Base-by-base conservation (phyloP, 108 stramenopile genomes). In the Pseudonitzschia delicatissima region DNA sequence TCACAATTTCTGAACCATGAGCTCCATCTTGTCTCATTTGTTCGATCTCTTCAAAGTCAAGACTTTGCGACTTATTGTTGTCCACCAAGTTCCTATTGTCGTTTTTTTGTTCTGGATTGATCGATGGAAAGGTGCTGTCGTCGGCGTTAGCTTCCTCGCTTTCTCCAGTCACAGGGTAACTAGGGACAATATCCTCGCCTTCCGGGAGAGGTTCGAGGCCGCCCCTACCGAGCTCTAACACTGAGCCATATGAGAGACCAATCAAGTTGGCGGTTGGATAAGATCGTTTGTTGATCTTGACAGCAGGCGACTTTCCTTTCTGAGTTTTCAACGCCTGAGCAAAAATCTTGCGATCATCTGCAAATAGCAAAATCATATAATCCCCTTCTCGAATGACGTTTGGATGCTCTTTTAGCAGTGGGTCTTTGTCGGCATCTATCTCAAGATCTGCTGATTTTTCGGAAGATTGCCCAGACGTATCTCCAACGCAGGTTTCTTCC, bases 1-100 rank as follows among this genome's bases (percentile, higher is more conserved):
- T 58, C 20, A 96, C 86, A 57, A 96, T 89, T 23, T 80, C 65
- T 4, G 86, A 74, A 0, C 88, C 88, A 33, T 79, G 64, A 31
- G 64, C 63, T 20, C 82, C 77, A 13, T 44, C 45, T 45, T 78
- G 47, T 55, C 69, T 51, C 69, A 91, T 49, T 23, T 73, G 44
- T 23, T 42, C 34, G 36, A 95, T 64, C 4, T 82, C 65, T 23
- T 68, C 44, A 31, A 70, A 45, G 12, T 77, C 61, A 8, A 91
- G 66, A 9, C 44, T 63, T 71, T 95, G 93, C 20, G 86, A 80
- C 40, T 72, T 81, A 64, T 95, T 92, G 64, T 77, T 68, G 63
- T 90, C 89, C 23, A 90, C 68, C 21, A 95, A 64, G 69, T 91
- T 64, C 20, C 93, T 85, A 67, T 95, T 95, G 74, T 95, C 93